Evolutionary conservation across 2,329 filamentous ascomycete genomes (phyloP), one percentile per base, ranked within the genome.

Genomic region (Macrophomina phaseolina): DNA sequence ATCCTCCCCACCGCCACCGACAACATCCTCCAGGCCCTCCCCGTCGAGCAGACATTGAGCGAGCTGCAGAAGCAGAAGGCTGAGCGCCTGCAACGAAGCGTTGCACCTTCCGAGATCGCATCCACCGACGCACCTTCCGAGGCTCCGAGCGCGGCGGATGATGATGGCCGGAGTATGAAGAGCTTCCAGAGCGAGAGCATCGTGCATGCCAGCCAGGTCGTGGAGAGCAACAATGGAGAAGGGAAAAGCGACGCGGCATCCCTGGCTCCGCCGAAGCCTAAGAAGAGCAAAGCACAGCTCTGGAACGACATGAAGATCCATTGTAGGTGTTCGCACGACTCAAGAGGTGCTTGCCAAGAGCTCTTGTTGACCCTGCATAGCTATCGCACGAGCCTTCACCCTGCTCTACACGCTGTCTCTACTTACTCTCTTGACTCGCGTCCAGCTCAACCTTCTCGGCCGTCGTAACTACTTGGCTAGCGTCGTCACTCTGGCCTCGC

Each of bases 221-320:
- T 83, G 3, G 81, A 89, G 18, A 77, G 72, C 48, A 85, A 89
- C 4, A 79, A 82, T 49, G 80, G 82, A 0, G 83, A 86, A 30
- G 80, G 81, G 14, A 79, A 82, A 45, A 80, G 82, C 0, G 64
- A 68, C 3, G 45, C 70, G 52, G 64, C 42, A 45, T 48, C 68
- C 11, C 68, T 77, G 61, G 64, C 81, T 78, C 73, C 81, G 81
- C 69, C 83, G 73, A 76, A 83, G 45, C 85, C 85, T 68, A 92
- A 89, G 78, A 94, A 90, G 81, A 93, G 89, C 68, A 98, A 98
- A 85, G 88, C 92, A 60, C 94, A 98, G 81, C 84, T 99, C 52
- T 99, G 95, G 95, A 94, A 96, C 78, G 94, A 99, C 76, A 87
- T 99, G 79, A 97, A 97, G 75, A 97, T 98, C 72, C 93, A 90